Evolutionary conservation across 345 rosid species (phyloP).

Genomic region (Draba incana): DNA sequence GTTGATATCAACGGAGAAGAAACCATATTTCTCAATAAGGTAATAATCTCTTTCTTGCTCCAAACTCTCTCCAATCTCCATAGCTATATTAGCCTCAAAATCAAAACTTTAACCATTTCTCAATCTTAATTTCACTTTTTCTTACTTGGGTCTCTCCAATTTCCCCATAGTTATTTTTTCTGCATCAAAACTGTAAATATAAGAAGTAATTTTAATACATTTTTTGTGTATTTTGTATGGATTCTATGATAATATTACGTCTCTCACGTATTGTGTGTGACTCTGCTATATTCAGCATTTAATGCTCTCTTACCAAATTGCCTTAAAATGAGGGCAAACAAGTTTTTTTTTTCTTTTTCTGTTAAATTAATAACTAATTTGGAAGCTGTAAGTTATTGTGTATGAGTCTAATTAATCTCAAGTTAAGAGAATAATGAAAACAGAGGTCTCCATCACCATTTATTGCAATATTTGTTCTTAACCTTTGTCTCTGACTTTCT

Average conservation of each 20-base stretch:
- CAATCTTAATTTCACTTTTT: conserved; percentile 10
- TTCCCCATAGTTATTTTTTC: background rate
- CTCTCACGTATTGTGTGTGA: conserved; percentile 39
- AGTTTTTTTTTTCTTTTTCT: background rate
- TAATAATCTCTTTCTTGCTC: conserved; percentile 24
- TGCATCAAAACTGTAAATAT: background rate
- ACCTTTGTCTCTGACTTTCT: conserved; percentile 43
- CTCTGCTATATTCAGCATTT: conserved; percentile 38
- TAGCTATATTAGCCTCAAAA: conserved; percentile 4
- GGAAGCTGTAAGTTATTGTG: conserved; percentile 25
- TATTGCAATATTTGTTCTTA: conserved; percentile 41
- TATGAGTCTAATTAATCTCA: conserved; percentile 13
- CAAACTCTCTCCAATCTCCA: background rate
- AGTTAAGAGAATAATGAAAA: conserved; percentile 7
- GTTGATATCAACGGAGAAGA: conserved; percentile 94
- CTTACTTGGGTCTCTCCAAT: conserved; percentile 13
- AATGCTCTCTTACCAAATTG: conserved; percentile 34
- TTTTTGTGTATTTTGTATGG: conserved; percentile 24
- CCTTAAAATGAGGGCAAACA: conserved; percentile 41
- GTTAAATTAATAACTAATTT: conserved; percentile 2
- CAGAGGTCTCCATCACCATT: conserved; percentile 40
- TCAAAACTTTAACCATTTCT: conserved; percentile 24
- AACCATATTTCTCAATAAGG: conserved; percentile 83
- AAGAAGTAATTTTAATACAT: background rate
- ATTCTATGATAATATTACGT: conserved; percentile 3